Base-by-base conservation (phyloP, 371 early-diverging fungal genomes). In the Synchytrium microbalum region DNA sequence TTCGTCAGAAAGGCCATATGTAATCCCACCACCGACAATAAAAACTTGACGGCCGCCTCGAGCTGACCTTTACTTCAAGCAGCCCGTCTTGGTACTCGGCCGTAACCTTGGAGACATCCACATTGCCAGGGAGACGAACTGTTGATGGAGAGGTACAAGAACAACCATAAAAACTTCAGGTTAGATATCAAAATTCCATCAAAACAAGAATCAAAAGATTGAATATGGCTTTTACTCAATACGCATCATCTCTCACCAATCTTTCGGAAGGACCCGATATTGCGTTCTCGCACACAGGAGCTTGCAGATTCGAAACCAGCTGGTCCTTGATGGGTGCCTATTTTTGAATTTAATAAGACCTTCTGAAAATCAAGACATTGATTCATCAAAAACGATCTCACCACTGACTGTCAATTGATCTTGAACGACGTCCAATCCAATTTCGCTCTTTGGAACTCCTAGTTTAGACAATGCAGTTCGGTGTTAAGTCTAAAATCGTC, bases 261-360 rank as follows among this genome's bases (percentile, higher is more conserved):
- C 56, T 56, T 56, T 5, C 56, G 24, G 29, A 56, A 56, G 8
- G 8, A 24, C 56, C 67, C 67, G 32, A 67, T 63, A 26, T 56
- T 32, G 1, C 67, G 63, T 54, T 67, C 67, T 23, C 67, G 63
- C 24, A 67, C 67, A 29, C 67, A 63, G 28, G 66, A 62, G 14
- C 63, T 67, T 8, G 67, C 67, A 46, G 51, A 51, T 32, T 67
- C 67, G 55, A 63, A 65, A 24, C 65, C 65, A 8, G 2, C 28
- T 2, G 51, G 33, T 13, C 51, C 63, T 57, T 62, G 8, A 59
- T 62, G 63, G 13, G 19, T 19, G 30, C 67, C 46, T 38, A 38
- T 38, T 38, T 54, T 23, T 16, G 25, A 52, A 64, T 60, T n/a
- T n/a, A n/a, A n/a, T 24, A 58, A 25, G 31, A 64, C 13, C 64